A percentile compares a stretch with the other conserved stretches of the same genome.
Conservation (phyloP, 495 filamentous ascomycete species). For the Choiromyces venosus region DNA sequence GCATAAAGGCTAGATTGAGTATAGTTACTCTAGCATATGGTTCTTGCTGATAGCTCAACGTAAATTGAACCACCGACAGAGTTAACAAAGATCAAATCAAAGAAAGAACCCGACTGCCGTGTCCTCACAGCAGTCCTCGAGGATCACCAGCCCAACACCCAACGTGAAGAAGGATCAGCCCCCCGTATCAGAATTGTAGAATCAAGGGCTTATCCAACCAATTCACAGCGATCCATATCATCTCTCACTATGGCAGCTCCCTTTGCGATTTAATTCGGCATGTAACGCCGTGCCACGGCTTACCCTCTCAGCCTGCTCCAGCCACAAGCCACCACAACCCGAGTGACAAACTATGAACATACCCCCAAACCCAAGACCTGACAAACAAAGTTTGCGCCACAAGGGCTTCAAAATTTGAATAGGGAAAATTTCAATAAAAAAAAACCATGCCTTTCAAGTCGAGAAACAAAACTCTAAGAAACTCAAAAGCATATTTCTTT, state of each 20-base stretch:
- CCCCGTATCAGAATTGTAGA: not conserved
- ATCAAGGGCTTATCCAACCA: not conserved
- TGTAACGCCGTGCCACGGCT: too few species aligned
- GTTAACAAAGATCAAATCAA: not conserved
- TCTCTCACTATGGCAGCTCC: not conserved
- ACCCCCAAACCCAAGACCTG: not conserved
- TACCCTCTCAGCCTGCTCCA: not conserved
- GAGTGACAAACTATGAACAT: not conserved
- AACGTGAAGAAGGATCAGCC: not conserved
- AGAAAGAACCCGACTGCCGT: not conserved
- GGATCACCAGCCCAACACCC: not conserved
- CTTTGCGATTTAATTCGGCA: not conserved
- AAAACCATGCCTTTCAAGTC: not conserved
- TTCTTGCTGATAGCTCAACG: not conserved
- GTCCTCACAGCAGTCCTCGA: not conserved
- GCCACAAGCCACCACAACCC: not conserved
- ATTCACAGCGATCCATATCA: not conserved
- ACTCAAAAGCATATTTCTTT: not conserved
- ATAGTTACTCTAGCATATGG: not conserved
- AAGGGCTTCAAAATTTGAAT: not conserved
- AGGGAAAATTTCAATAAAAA: not conserved
- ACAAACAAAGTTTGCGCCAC: not conserved
- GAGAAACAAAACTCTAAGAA: not conserved
- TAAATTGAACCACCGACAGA: not conserved
- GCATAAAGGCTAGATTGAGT: not conserved